Conservation (phyloP, 495 filamentous ascomycete species). For the Darksidea phi region DNA sequence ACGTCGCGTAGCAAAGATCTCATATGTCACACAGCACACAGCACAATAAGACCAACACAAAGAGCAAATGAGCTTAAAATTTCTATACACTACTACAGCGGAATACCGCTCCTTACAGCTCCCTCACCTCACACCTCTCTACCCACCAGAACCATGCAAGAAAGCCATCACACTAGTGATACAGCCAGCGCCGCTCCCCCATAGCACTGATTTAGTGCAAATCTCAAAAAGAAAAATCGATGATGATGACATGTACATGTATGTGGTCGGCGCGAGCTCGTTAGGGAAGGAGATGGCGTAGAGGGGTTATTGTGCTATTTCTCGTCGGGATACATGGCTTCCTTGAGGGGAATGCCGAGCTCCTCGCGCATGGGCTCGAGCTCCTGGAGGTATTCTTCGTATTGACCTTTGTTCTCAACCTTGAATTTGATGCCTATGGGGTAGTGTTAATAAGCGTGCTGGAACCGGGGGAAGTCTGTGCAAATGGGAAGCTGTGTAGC, state of each 20-base stretch:
- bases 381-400: constrained; percentile 93
- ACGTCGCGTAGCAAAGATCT: too few species aligned
- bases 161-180: constrained; percentile 9
- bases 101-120: constrained; percentile 23
- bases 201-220: neutral
- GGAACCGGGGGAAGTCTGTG: neutral
- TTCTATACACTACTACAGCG: constrained; percentile 30
- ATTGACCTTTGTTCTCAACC: constrained; percentile 96
- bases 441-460: constrained; percentile 9
- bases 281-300: neutral
- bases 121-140: neutral
- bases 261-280: neutral
- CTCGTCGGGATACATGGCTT: constrained; percentile 87
- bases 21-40: neutral
- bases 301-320: neutral
- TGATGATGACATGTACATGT: neutral
- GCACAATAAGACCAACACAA: neutral
- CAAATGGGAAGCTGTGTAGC: too few species aligned
- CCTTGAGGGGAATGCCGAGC: constrained; percentile 85
- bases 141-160: neutral
- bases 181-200: constrained; percentile 1
- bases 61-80: neutral
- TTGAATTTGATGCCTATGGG: constrained; percentile 91
- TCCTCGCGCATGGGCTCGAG: constrained; percentile 92
- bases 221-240: too few species aligned